phyloP scores from a whole-genome alignment of 2,329 filamentous ascomycete genomes.

The Stagonosporopsis cucurbitacearum region DNA sequence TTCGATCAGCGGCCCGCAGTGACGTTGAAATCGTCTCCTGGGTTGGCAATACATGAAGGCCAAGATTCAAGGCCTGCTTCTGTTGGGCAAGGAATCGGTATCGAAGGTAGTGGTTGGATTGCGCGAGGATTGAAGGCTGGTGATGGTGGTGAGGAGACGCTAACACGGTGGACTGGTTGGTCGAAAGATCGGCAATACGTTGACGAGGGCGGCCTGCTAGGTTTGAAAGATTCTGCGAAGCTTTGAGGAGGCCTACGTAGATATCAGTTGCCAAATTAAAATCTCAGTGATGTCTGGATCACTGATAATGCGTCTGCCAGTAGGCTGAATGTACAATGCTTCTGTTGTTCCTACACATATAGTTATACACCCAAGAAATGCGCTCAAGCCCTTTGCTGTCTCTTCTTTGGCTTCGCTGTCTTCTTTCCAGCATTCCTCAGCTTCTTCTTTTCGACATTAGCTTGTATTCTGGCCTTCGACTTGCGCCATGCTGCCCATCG shows the following conservation, averaged over 20 bases:
- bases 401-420: conserved; percentile 39
- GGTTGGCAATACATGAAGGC: conserved; percentile 64
- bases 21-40: conserved; percentile 72
- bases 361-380: conserved; percentile 26
- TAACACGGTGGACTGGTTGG: conserved; percentile 81
- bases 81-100: conserved; percentile 69
- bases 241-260: conserved; percentile 22
- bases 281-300: not conserved
- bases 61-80: conserved; percentile 49
- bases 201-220: conserved; percentile 49
- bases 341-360: conserved; percentile 32
- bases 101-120: conserved; percentile 71
- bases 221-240: conserved; percentile 55
- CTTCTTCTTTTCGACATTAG: conserved; percentile 62
- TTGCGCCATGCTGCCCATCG: conserved; percentile 71
- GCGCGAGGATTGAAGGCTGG: conserved; percentile 68
- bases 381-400: conserved; percentile 25
- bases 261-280: not conserved
- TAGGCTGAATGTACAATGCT: conserved; percentile 17
- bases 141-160: conserved; percentile 71
- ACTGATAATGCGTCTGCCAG: not conserved
- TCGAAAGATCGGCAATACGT: conserved; percentile 72
- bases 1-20: conserved; percentile 76
- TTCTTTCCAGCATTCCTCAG: conserved; percentile 55
- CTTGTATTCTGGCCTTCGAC: conserved; percentile 58